Conservation (phyloP, 2,329 filamentous ascomycete genomes). For the Xylariales sp. region DNA sequence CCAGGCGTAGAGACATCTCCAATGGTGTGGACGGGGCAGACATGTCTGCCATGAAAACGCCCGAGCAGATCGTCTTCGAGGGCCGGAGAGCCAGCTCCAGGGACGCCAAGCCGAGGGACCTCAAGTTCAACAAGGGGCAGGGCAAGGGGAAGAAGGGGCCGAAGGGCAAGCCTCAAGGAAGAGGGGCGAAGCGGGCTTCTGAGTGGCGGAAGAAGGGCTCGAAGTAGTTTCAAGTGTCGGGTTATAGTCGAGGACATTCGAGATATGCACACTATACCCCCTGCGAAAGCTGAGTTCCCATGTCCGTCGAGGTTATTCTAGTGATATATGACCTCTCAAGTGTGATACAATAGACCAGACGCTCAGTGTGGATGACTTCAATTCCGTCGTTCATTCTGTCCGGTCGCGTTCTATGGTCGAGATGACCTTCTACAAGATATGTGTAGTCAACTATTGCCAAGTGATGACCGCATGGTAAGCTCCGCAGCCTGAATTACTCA, state of each 20-base stretch:
- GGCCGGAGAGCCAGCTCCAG: constrained; percentile 68
- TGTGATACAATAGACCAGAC: no score
- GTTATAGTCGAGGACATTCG: not conserved
- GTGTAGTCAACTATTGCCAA: no score
- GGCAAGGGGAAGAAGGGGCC: constrained; percentile 37
- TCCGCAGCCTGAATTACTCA: no score
- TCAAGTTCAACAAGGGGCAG: constrained; percentile 50
- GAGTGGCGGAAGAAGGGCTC: constrained; percentile 27
- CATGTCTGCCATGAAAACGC: constrained; percentile 39
- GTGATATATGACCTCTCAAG: no score
- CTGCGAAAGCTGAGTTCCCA: no score
- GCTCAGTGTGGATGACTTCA: no score
- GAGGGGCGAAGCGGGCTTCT: constrained; percentile 27
- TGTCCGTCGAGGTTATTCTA: no score
- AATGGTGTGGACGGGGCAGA: constrained; percentile 1
- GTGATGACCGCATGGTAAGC: no score
- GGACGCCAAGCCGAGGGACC: constrained; percentile 58
- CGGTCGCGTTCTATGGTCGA: no score
- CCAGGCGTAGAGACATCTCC: constrained; percentile 18
- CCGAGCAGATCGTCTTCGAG: constrained; percentile 75
- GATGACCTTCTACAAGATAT: no score
- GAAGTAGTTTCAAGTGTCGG: constrained; percentile 14
- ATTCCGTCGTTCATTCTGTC: no score
- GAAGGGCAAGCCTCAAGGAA: constrained; percentile 18
- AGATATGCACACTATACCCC: no score